These are phyloP conservation scores for Arabidopsis lyrata DNA, from an alignment of 441 rosid species.

Conservation along the genomic window DNA sequence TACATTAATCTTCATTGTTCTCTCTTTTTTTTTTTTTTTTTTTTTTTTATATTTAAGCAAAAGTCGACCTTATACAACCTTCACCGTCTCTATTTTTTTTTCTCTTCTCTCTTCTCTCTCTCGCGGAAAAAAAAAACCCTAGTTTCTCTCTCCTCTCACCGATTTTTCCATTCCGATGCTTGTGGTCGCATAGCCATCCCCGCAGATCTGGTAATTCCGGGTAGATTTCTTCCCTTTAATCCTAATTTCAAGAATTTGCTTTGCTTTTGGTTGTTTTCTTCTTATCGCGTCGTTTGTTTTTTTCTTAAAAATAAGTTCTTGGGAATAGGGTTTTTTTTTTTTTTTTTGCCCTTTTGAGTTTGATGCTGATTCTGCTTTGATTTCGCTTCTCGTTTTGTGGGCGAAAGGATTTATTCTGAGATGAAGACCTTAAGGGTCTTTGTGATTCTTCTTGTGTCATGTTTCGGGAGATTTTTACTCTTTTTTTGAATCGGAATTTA, in stretches of 20 bases:
- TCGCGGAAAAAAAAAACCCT: conserved; percentile 46
- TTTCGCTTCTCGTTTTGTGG: conserved; percentile 20
- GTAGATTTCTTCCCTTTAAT: neutral
- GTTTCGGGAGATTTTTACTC: conserved; percentile 5
- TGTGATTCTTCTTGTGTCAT: conserved; percentile 18
- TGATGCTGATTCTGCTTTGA: conserved; percentile 25
- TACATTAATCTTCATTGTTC: neutral
- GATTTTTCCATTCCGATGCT: conserved; percentile 43
- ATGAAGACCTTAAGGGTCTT: neutral
- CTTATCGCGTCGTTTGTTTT: neutral
- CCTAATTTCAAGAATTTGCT: neutral
- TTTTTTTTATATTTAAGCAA: conserved; percentile 14
- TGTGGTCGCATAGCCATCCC: conserved; percentile 38
- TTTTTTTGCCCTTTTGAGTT: neutral
- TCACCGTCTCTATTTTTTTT: conserved; percentile 20
- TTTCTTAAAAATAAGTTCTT: neutral
- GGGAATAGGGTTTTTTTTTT: conserved; percentile 29
- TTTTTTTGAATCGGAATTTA: neutral
- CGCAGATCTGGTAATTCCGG: conserved; percentile 57
- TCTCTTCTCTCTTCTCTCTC: neutral
- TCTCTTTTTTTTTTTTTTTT: neutral
- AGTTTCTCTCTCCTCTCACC: conserved; percentile 32
- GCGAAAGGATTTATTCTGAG: neutral
- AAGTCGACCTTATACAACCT: conserved; percentile 26
- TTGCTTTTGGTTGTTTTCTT: neutral